Conservation (phyloP, 495 filamentous ascomycete species). For the Aspergillus mulundensis region DNA sequence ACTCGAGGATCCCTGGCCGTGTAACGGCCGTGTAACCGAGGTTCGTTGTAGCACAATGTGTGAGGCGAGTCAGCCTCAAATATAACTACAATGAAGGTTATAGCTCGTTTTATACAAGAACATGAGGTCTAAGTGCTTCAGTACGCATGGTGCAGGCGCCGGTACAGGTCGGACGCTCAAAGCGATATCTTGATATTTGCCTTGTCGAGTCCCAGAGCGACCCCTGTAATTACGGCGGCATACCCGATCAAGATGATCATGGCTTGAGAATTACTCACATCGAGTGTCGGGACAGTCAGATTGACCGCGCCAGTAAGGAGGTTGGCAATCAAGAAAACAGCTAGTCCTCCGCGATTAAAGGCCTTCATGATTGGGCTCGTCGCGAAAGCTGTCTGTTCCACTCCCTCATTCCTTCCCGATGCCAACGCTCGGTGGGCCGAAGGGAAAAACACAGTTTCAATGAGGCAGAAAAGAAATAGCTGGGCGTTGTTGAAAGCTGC, state of each 20-base stretch:
- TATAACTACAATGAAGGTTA: too few species aligned
- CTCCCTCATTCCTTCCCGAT: conserved; percentile 35
- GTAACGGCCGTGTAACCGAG: not conserved
- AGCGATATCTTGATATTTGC: conserved; percentile 70
- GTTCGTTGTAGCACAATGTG: not conserved
- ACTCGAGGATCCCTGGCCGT: not conserved
- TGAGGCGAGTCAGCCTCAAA: too few species aligned
- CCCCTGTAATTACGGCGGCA: conserved; percentile 56
- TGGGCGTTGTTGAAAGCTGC: conserved; percentile 80
- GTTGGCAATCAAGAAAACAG: conserved; percentile 85
- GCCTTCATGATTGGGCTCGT: conserved; percentile 76
- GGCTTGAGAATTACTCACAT: conserved; percentile 54
- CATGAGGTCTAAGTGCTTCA: not conserved
- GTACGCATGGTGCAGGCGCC: not conserved
- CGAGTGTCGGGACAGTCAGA: conserved; percentile 74
- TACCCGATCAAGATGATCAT: conserved; percentile 76
- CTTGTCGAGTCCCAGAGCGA: conserved; percentile 68
- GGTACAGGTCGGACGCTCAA: conserved; percentile 13
- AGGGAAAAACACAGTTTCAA: conserved; percentile 76
- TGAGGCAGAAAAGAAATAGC: conserved; percentile 67
- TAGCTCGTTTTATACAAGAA: too few species aligned
- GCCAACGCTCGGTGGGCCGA: conserved; percentile 55
- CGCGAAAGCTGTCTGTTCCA: conserved; percentile 60
- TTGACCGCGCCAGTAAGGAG: conserved; percentile 86
- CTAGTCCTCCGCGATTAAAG: conserved; percentile 85